A percentile compares a stretch with the other conserved stretches of the same genome.
Conservation (phyloP, 2,329 filamentous ascomycete genomes). For the Nemania sp. region DNA sequence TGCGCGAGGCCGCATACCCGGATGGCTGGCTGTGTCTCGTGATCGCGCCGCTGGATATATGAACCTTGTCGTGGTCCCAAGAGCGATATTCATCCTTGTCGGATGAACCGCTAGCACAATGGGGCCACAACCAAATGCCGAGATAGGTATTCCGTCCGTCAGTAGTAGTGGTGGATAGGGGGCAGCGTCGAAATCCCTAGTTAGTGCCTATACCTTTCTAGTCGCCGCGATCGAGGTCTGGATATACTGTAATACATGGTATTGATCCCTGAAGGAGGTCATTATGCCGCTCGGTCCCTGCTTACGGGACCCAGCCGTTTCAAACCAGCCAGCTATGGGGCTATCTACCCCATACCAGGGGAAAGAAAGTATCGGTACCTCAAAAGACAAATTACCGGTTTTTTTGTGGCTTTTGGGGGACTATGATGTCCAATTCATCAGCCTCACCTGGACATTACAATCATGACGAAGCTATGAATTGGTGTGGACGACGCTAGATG, state of each 20-base stretch:
- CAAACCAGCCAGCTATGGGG: not conserved
- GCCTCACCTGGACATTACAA: not conserved
- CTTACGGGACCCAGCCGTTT: not conserved
- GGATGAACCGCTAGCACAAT: not conserved
- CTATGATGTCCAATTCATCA: not conserved
- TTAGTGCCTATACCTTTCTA: no score
- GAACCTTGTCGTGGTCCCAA: not conserved
- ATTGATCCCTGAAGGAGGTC: not conserved
- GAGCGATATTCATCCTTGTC: not conserved
- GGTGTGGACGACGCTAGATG: not conserved
- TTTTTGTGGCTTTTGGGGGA: no score
- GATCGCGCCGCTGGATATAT: slow-evolving; percentile 66
- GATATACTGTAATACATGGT: not conserved
- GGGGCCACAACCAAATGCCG: not conserved
- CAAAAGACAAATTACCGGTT: not conserved
- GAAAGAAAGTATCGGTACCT: not conserved
- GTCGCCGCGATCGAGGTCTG: no score
- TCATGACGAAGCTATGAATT: not conserved
- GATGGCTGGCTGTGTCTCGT: slow-evolving; percentile 91
- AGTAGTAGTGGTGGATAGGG: no score
- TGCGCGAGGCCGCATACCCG: slow-evolving; percentile 80
- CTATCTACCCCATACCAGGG: not conserved
- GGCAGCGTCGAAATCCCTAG: not conserved
- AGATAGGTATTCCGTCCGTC: no score
- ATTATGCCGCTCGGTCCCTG: not conserved